Percentiles rank a stretch among this genome's conserved stretches.
phyloP scores from a whole-genome alignment of 83 land plant species.

The Diphasiastrum complanatum region DNA sequence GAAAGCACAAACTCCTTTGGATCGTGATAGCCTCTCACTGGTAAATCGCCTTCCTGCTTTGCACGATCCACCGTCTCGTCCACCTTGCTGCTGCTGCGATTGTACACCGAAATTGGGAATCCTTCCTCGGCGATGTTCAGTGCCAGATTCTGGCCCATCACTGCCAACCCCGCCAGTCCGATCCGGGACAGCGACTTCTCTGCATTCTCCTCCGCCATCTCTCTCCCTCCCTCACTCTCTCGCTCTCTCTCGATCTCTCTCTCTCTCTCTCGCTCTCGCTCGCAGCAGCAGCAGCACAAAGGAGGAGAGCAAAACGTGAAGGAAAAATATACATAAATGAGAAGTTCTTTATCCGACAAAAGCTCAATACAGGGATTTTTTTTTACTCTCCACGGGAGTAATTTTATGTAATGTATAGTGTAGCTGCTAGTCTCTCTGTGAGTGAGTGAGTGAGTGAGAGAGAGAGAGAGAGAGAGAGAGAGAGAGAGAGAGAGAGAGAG shows the following conservation, averaged over 20 bases:
- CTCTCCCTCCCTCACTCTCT: constrained; percentile 1
- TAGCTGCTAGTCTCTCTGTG: background rate
- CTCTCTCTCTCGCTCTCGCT: no score
- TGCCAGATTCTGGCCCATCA: constrained; percentile 35
- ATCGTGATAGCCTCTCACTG: constrained; percentile 22
- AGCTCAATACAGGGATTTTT: no score
- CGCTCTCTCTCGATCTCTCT: no score
- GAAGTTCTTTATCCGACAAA: no score
- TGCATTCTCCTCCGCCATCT: constrained; percentile 5
- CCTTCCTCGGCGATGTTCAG: constrained; percentile 36
- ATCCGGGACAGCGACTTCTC: constrained; percentile 26
- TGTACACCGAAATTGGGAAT: constrained; percentile 33
- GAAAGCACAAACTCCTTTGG: constrained; percentile 21
- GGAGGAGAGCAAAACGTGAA: background rate
- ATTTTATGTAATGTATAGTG: background rate
- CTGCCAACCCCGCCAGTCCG: constrained; percentile 29
- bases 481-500: background rate
- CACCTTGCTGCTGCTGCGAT: constrained; percentile 26
- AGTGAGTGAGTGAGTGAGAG: background rate
- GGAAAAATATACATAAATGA: background rate
- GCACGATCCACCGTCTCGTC: constrained; percentile 35
- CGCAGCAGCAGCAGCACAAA: no score
- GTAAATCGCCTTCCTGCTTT: constrained; percentile 24
- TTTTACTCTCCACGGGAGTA: background rate
- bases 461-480: background rate